A percentile compares a stretch with the other conserved stretches of the same genome.
These are phyloP conservation scores for Porphyrellus cyaneotinctus DNA, from an alignment of 768 basidiomycete genomes.

Conservation along the genomic window DNA sequence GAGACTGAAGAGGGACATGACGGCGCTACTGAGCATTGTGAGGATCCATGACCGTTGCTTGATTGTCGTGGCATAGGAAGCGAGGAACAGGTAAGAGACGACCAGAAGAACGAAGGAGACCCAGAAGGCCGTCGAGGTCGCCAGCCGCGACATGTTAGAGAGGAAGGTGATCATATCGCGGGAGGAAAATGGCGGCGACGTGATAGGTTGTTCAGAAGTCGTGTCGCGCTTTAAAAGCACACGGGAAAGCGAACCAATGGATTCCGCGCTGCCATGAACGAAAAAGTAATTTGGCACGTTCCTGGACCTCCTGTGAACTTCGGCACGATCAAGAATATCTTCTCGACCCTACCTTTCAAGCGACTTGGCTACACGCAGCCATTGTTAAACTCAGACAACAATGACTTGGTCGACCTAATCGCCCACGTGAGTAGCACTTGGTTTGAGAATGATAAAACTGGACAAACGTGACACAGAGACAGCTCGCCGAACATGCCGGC, in stretches of 20 bases:
- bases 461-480: constrained; percentile 15
- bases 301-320: constrained; percentile 18
- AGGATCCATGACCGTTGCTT: constrained; percentile 49
- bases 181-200: constrained; percentile 18
- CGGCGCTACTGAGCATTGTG: constrained; percentile 36
- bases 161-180: constrained; percentile 23
- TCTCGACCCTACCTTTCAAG: constrained; percentile 11
- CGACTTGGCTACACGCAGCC: constrained; percentile 3
- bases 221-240: constrained; percentile 22
- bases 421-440: no score
- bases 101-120: constrained; percentile 16
- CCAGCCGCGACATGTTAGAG: constrained; percentile 15
- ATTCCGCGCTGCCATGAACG: constrained; percentile 3
- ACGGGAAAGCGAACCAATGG: constrained; percentile 14
- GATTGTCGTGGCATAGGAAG: constrained; percentile 29
- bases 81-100: constrained; percentile 29
- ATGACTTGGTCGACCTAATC: no score
- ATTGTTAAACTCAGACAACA: not conserved
- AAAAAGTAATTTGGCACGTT: constrained; percentile 22
- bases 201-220: constrained; percentile 11
- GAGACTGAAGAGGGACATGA: constrained; percentile 40
- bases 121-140: constrained; percentile 24
- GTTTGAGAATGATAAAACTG: not conserved
- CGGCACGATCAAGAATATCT: constrained; percentile 5
- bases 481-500: not conserved